phyloP scores from a whole-genome alignment of 2,329 filamentous ascomycete genomes.

The Daldinia eschscholtzii region DNA sequence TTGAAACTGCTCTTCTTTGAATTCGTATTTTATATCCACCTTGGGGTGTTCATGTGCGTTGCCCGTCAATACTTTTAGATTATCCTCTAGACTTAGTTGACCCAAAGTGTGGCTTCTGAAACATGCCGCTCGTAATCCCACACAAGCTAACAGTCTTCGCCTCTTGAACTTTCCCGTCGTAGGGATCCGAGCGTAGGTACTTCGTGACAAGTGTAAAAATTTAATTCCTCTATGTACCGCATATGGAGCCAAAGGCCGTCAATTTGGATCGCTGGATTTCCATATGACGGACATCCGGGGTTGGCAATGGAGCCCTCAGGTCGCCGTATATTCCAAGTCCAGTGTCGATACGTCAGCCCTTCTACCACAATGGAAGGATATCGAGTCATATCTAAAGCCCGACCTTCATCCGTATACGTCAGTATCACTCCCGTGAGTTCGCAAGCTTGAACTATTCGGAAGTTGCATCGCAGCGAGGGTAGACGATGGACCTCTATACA shows the following conservation, averaged over 20 bases:
- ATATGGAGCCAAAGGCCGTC: conserved; percentile 6
- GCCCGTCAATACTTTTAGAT: conserved; percentile 10
- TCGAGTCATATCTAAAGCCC: background rate
- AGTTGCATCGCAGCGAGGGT: conserved; percentile 18
- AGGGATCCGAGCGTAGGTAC: conserved; percentile 7
- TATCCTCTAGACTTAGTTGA: conserved; percentile 9
- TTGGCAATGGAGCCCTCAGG: conserved; percentile 15
- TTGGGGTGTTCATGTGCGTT: background rate
- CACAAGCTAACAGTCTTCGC: conserved; percentile 16
- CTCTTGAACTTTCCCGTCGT: conserved; percentile 6
- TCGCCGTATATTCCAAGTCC: conserved; percentile 19
- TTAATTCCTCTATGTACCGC: background rate
- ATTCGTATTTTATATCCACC: background rate
- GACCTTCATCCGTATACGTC: conserved; percentile 7
- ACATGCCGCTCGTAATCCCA: conserved; percentile 13
- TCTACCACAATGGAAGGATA: background rate
- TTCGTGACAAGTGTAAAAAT: background rate
- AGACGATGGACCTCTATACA: conserved; percentile 3
- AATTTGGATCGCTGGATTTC: conserved; percentile 10
- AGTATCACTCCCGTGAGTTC: conserved; percentile 22
- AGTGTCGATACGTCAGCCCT: conserved; percentile 26
- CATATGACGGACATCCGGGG: conserved; percentile 35
- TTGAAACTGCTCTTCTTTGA: background rate
- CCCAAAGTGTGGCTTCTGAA: conserved; percentile 30
- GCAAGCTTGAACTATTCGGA: conserved; percentile 20